These are phyloP conservation scores for Echinochloa phyllopogon DNA, from an alignment of 176 grass and related monocot genomes.

Conservation along the genomic window DNA sequence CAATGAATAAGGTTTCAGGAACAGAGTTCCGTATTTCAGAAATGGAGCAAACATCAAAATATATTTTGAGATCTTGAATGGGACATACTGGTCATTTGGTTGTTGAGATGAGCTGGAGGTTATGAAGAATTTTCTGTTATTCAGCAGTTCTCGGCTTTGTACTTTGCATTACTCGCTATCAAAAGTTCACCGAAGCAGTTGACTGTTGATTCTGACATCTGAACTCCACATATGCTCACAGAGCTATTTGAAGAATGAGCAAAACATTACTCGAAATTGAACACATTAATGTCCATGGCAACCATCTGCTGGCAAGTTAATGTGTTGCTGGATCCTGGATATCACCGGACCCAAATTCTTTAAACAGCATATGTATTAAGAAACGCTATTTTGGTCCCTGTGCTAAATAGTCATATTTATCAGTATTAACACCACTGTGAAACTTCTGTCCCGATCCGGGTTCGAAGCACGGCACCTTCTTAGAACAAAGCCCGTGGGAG, in stretches of 20 bases:
- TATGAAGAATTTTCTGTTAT: conserved; percentile 21
- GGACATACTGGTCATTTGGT: background rate
- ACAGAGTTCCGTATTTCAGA: conserved; percentile 24
- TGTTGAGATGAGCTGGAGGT: conserved; percentile 2
- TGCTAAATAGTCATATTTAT: conserved; percentile 5
- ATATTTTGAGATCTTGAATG: conserved; percentile 17
- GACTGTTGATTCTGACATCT: conserved; percentile 33
- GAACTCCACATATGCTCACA: background rate
- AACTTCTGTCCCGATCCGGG: background rate
- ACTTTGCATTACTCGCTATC: background rate
- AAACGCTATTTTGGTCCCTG: background rate
- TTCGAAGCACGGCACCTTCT: too few species aligned
- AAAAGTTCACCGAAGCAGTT: conserved; percentile 25
- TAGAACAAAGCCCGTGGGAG: too few species aligned
- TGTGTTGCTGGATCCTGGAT: conserved; percentile 26
- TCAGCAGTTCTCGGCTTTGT: conserved; percentile 10
- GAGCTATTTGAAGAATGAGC: conserved; percentile 27
- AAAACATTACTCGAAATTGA: conserved; percentile 26
- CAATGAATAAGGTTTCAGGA: conserved; percentile 35
- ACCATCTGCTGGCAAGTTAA: conserved; percentile 27
- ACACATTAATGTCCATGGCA: conserved; percentile 4
- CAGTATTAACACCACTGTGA: background rate
- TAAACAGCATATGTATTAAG: conserved; percentile 24
- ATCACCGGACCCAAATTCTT: background rate
- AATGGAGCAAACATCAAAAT: conserved; percentile 19